phyloP scores from a whole-genome alignment of 305 asterid species.

The Nicotiana rustica region DNA sequence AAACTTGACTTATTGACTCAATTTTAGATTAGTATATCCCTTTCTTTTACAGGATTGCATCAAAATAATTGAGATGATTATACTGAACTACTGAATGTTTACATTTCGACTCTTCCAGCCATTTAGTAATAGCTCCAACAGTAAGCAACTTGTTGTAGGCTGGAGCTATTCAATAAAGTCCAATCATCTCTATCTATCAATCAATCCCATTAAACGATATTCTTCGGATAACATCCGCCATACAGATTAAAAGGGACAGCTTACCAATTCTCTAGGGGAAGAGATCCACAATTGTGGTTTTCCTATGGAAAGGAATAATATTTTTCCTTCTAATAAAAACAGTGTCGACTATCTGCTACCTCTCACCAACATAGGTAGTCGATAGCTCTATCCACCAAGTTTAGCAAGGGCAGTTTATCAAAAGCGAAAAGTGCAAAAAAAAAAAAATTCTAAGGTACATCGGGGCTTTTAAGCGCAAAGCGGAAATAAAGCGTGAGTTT shows the following conservation, averaged over 20 bases:
- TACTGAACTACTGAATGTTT: background rate
- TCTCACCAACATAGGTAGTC: background rate
- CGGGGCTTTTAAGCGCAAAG: no score
- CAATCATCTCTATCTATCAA: background rate
- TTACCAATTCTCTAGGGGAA: background rate
- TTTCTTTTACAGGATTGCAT: no score
- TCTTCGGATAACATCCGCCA: background rate
- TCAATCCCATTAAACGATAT: background rate
- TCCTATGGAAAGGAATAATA: background rate
- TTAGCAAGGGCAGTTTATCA: no score
- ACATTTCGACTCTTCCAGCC: background rate
- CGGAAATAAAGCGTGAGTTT: no score
- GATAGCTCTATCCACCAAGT: background rate
- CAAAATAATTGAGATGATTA: no score
- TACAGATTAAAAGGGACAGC: background rate
- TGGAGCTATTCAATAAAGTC: background rate
- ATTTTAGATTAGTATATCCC: no score
- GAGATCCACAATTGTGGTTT: background rate
- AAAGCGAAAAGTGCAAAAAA: no score
- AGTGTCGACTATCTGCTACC: background rate
- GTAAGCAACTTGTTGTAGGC: background rate
- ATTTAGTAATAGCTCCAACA: background rate
- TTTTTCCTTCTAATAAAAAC: background rate
- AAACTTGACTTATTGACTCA: no score
- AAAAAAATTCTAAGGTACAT: no score